Evolutionary conservation across 176 grass and related monocot species (phyloP), one percentile per base, ranked within the genome.

Genomic region (Musa troglodytarum): DNA sequence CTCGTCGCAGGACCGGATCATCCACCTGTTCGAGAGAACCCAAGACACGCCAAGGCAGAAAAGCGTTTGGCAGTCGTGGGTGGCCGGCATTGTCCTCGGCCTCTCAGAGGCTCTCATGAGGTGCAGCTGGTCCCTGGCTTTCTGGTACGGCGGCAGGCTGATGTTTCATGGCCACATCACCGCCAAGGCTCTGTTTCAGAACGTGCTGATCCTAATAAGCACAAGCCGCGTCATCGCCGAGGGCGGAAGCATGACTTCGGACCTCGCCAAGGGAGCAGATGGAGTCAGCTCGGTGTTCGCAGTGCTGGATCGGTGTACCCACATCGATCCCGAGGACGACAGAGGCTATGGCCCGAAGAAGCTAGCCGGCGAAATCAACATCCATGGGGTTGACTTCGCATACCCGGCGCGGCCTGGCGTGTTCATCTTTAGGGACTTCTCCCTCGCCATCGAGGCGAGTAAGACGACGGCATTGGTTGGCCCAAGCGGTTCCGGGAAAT

Each of bases 401-500:
- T 74, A 74, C 71, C 71, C 71, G 9, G 9, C 52, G 12, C 19
- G 71, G 71, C 71, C 71, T 6, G 34, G 6, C 34, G 34, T 43
- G 34, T 43, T 43, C 34, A 43, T 43, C 3, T 20, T 74, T 8
- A 3, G 51, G 0, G 71, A 16, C 3, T 74, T 74, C 71, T 23
- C 15, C 71, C 8, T 74, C 19, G 50, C 13, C 9, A 20, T 74
- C 11, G 49, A 54, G 71, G 52, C 71, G 5, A 53, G 71, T 11
- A 55, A 17, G 21, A 54, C 19, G 9, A 26, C 22, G 0, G 71
- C 19, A 2, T 23, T 74, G 13, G 71, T 74, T 11, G 71, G 71
- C 10, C 71, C 20, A 3, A 74, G 52, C 53, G 71, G 71, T 23
- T 74, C 19, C 52, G 71, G 71, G 5, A 74, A 74, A 21, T 74